phyloP scores from a whole-genome alignment of 768 basidiomycete genomes.

The Suillus placidus region DNA sequence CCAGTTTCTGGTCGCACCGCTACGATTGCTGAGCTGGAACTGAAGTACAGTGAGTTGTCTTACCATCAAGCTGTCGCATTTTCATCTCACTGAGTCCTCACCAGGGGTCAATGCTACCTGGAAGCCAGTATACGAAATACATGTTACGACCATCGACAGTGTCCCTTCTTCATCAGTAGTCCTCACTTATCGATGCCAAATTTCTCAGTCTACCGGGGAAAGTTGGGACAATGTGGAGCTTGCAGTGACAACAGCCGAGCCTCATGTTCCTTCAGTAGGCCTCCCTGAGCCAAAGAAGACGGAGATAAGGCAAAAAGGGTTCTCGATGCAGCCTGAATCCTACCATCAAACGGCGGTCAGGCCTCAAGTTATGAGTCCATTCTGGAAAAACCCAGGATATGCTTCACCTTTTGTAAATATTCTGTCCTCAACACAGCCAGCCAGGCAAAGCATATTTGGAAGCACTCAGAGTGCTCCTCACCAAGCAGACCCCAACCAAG shows the following conservation, averaged over 20 bases:
- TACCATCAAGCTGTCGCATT: neutral
- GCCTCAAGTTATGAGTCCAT: neutral
- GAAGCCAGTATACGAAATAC: constrained; percentile 25
- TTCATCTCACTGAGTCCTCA: neutral
- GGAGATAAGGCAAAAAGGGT: constrained; percentile 14
- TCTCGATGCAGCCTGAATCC: neutral
- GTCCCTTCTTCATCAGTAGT: constrained; percentile 18
- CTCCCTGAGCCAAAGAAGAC: constrained; percentile 27
- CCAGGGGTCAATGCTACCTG: constrained; percentile 24
- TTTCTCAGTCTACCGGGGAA: constrained; percentile 35
- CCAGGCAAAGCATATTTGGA: neutral
- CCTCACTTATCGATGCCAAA: constrained; percentile 32
- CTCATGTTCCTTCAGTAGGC: constrained; percentile 19
- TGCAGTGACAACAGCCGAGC: constrained; percentile 27
- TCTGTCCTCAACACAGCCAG: neutral
- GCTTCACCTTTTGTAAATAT: neutral
- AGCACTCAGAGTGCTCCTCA: neutral
- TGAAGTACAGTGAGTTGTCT: constrained; percentile 21
- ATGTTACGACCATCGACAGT: constrained; percentile 14
- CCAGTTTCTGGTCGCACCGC: constrained; percentile 5
- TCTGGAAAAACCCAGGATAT: neutral
- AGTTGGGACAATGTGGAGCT: constrained; percentile 32
- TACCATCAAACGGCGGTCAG: too few species aligned
- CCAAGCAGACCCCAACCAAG: neutral
- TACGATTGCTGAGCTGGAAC: constrained; percentile 19